Evolutionary conservation across 1,284 basidiomycete genomes (phyloP).

Genomic region (Trametes sp.): DNA sequence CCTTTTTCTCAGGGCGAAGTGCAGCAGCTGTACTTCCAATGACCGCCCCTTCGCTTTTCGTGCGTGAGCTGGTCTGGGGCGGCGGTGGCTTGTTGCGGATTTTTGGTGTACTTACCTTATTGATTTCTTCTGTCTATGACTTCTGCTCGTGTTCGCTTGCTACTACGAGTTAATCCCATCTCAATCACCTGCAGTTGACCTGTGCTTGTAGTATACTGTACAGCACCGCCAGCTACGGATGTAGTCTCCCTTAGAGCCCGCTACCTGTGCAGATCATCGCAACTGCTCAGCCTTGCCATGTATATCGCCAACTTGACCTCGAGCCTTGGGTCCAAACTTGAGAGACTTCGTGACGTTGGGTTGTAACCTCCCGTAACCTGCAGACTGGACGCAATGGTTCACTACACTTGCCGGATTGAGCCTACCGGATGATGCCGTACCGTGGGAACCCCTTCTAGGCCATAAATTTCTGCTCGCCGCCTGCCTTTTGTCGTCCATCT

Average conservation of each 20-base stretch:
- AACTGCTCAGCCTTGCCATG: too few species aligned
- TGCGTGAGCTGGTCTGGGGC: conserved; percentile 8
- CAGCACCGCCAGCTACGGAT: too few species aligned
- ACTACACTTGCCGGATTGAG: conserved; percentile 8
- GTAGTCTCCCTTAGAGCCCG: too few species aligned
- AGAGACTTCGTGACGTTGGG: too few species aligned
- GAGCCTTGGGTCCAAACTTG: too few species aligned
- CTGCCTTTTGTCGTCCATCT: neutral
- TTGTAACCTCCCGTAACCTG: too few species aligned
- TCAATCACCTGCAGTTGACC: neutral
- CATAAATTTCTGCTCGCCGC: conserved; percentile 8
- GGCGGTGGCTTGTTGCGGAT: conserved; percentile 17
- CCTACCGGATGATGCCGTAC: conserved; percentile 3
- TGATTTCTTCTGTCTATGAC: conserved; percentile 26
- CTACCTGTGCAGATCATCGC: too few species aligned
- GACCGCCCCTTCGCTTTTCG: conserved; percentile 30
- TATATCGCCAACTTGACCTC: too few species aligned
- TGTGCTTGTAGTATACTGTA: too few species aligned
- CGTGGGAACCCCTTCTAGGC: conserved; percentile 12
- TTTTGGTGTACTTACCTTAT: conserved; percentile 35
- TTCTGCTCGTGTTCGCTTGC: neutral
- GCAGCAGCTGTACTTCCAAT: conserved; percentile 87
- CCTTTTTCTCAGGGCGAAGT: conserved; percentile 90
- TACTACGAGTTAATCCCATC: conserved; percentile 12
- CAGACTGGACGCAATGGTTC: neutral